phyloP scores from a whole-genome alignment of 1,284 basidiomycete species.

The Inonotus hispidus region DNA sequence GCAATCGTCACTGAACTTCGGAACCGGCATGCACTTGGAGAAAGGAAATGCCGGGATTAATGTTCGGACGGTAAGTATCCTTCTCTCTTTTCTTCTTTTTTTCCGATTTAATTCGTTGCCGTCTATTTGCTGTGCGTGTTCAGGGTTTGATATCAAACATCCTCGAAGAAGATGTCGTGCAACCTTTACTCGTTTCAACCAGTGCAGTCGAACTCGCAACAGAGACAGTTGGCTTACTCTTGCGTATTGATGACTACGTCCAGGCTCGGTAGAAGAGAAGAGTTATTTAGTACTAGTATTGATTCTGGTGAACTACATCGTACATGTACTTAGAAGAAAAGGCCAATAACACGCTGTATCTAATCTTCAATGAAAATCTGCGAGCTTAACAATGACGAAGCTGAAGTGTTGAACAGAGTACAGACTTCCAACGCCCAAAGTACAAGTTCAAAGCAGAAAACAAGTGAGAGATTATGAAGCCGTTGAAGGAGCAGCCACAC shows the following conservation, averaged over 20 bases:
- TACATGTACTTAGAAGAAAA: too few species aligned
- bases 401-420: background rate
- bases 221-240: conserved; percentile 93
- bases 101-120: too few species aligned
- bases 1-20: conserved; percentile 97
- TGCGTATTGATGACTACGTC: conserved; percentile 97
- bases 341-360: too few species aligned
- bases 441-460: too few species aligned
- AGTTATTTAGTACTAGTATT: too few species aligned
- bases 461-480: too few species aligned
- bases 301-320: background rate
- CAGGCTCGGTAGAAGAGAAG: conserved; percentile 75
- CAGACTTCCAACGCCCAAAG: too few species aligned
- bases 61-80: conserved; percentile 75
- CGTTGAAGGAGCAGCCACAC: background rate
- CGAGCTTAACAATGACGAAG: background rate
- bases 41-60: conserved; percentile 97
- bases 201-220: conserved; percentile 94
- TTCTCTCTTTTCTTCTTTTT: background rate
- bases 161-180: conserved; percentile 94
- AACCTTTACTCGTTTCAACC: conserved; percentile 93
- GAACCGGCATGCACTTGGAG: conserved; percentile 94
- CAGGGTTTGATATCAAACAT: conserved; percentile 96
- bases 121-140: too few species aligned
- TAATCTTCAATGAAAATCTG: background rate